Percentiles rank a stretch among this genome's conserved stretches.
Conservation (phyloP, 208 protist species). For the Wallacemonas sp. region DNA sequence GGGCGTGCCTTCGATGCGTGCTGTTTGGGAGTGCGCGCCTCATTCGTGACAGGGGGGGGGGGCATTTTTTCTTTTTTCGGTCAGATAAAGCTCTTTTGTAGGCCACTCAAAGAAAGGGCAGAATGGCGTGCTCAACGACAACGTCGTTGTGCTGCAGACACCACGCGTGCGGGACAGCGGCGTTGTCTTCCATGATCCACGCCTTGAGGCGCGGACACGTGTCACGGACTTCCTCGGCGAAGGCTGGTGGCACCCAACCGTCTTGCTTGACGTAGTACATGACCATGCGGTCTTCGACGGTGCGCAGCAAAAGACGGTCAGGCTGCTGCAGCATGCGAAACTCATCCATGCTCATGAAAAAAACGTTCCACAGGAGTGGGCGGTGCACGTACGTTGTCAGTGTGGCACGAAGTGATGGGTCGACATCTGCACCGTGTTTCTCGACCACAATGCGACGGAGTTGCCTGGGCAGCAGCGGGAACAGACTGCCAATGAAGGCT, state of each 20-base stretch:
- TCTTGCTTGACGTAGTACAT: conserved; percentile 70
- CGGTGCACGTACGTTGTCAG: conserved; percentile 28
- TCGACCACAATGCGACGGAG: conserved; percentile 19
- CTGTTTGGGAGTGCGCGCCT: too few species aligned
- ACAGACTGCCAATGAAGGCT: conserved; percentile 22
- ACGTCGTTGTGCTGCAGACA: conserved; percentile 54
- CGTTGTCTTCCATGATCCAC: conserved; percentile 54
- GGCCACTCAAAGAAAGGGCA: conserved; percentile 11
- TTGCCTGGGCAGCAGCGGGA: conserved; percentile 23
- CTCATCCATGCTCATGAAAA: conserved; percentile 58
- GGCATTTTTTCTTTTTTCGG: neutral
- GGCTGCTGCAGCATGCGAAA: conserved; percentile 46
- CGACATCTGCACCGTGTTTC: conserved; percentile 4
- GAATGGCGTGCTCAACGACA: conserved; percentile 47
- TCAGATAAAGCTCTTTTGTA: too few species aligned
- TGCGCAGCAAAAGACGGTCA: conserved; percentile 39
- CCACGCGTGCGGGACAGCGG: conserved; percentile 55
- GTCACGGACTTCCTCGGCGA: conserved; percentile 41
- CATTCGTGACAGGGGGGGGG: too few species aligned
- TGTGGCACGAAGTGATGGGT: conserved; percentile 13
- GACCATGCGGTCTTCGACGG: conserved; percentile 48
- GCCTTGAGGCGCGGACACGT: conserved; percentile 28
- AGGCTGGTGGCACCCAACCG: conserved; percentile 46
- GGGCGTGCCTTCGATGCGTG: neutral
- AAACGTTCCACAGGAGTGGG: conserved; percentile 33